Evolutionary conservation across 805 yeast genomes (phyloP), one percentile per base, ranked within the genome.

Genomic region (baker's yeast (Saccharomyces cerevisiae)): DNA sequence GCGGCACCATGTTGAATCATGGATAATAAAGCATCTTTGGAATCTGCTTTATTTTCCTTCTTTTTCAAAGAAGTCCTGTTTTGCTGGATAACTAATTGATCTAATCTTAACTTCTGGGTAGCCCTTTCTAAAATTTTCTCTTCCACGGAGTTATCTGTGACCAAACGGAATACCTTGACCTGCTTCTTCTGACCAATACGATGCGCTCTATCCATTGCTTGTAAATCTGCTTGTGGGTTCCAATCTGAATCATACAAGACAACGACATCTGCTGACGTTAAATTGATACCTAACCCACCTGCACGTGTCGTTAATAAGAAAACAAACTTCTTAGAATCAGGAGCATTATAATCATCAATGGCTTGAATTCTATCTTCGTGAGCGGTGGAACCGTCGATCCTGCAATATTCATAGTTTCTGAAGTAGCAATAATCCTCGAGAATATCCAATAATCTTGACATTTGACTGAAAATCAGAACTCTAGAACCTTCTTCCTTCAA

Each of bases 181-280:
- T 87, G 95, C 60, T 86, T 87, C 48, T 85, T 87, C 68, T 87
- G 95, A 6, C 95, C 95, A 65, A 87, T 87, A 76, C 95, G 79
- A 70, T 87, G 95, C 0, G 94, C 94, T 73, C 95, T 79, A 67
- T 87, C 95, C 94, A 87, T 87, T 1, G 92, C 92, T 70, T 87
- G 95, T 59, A 87, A 77, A 76, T 87, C 95, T 3, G 92, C 94
- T 65, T 87, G 95, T 1, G 95, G 95, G 61, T 87, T 87, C 95
- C 95, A 87, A 68, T 87, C 95, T 2, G 90, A 84, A 70, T 87
- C 95, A 65, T 76, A 87, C 48, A 87, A 69, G 2, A 87, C 79
- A 49, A 87, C 95, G 58, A 84, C 76, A 68, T 87, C 91, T 1
- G 94, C 94, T n/a, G 83, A 73, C 3, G 94, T 87, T 63, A 87